Evolutionary conservation across 805 yeast species (phyloP), one percentile per base, ranked within the genome.

Genomic region (Hagleromyces aurorensis): DNA sequence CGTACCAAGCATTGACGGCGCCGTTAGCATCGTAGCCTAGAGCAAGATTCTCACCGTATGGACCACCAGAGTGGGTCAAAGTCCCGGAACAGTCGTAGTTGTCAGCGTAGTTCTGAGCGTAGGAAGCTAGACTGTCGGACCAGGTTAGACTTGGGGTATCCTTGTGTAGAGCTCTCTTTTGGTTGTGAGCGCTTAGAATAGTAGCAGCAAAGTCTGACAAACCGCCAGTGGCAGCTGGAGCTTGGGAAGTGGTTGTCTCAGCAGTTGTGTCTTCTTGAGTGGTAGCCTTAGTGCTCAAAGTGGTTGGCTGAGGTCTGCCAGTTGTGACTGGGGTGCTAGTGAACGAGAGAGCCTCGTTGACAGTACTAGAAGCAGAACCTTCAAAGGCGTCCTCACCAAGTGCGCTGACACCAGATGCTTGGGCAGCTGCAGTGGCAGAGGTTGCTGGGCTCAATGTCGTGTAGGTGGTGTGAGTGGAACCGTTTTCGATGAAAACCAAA

Each of bases 21-120:
- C 55, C 55, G 7, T 72, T 59, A 36, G 59, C 50, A 45, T 67
- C 41, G 57, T 70, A 78, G 30, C 94, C 94, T 23, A 75, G 65
- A 25, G 87, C 93, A 44, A 82, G 64, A 66, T 82, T 82, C 59
- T 82, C 93, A 48, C 94, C 94, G 61, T 75, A 77, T 18, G 70
- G 69, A 20, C 83, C 84, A 28, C 70, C 71, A 13, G 87, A 76
- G 59, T 82, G 94, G 19, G 62, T 58, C 46, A 83, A 60, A 22
- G 55, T 47, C 23, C 73, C 71, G 37, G 66, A 61, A 55, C 81
- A 78, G 29, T 64, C 63, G 56, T 75, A 75, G 15, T 57, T 40
- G 31, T 61, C 67, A 19, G 83, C 81, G 46, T 70, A 73, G 35
- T 57, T 47, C 51, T 59, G 68, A 36, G 87, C 86, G 46, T 69